Base-by-base conservation (phyloP, 257 asterid genomes). In the Ocimum tenuiflorum region DNA sequence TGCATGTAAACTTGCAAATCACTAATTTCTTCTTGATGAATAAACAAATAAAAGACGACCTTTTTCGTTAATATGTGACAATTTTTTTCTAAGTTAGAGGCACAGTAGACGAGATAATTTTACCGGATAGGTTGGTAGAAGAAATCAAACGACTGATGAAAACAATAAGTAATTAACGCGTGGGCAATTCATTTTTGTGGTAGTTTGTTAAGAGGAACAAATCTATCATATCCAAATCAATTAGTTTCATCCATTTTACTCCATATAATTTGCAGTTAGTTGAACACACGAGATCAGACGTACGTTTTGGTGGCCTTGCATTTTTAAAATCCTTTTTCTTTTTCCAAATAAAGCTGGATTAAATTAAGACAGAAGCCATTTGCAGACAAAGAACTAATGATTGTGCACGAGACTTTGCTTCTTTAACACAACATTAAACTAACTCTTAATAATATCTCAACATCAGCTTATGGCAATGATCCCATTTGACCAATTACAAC, bases 341-440 rank as follows among this genome's bases (percentile, higher is more conserved):
- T n/a, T n/a, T n/a, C n/a, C n/a, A n/a, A n/a, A 43, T 49, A 23
- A 50, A 63, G 56, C 52, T 35, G 49, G 70, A 75, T 73, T 39
- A 45, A 68, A 60, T 41, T n/a, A 60, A 69, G 57, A 54, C 50
- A 56, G 22, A n/a, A 53, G 68, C 33, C 59, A 70, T 60, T 46
- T 66, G 65, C 54, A 36, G 62, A 70, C 69, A 71, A 50, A 59
- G n/a, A 69, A 8, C 6, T 67, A 63, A 78, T 79, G 77, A 79
- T 75, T 67, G 59, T 74, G 56, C 18, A 53, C 19, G 57, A 33
- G 63, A 14, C 71, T 74, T 83, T 82, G 94, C 94, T 86, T 83
- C 75, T 74, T 29, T 60, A 63, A 74, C 76, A 86, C 94, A 81
- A n/a, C 83, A 75, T 79, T 74, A 75, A 83, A 83, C 86, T 31